These are phyloP conservation scores for Gynochthodes officinalis DNA, from an alignment of 257 asterid species.

Conservation along the genomic window DNA sequence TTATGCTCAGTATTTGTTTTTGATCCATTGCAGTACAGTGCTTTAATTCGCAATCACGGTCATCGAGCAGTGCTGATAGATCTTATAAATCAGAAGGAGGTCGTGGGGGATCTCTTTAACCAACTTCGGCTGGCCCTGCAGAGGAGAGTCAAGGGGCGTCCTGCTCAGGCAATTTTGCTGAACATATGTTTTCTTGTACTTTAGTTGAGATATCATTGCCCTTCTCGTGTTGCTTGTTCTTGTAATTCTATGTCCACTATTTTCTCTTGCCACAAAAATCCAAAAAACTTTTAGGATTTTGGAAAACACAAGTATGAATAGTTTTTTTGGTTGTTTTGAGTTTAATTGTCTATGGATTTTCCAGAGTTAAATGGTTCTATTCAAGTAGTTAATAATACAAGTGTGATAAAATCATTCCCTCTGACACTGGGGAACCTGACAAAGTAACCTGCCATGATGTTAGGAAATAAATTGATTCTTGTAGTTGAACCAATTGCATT, in stretches of 20 bases:
- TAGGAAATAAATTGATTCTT: neutral
- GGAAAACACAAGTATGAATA: too few species aligned
- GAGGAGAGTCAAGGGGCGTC: constrained; percentile 70
- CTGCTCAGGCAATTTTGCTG: constrained; percentile 64
- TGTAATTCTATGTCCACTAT: neutral
- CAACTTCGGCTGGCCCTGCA: constrained; percentile 92
- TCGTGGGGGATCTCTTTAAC: constrained; percentile 85
- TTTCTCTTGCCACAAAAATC: neutral
- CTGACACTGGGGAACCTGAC: neutral
- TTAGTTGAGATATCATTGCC: neutral
- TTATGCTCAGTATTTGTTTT: constrained; percentile 1
- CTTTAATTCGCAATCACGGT: constrained; percentile 58
- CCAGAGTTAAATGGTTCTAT: too few species aligned
- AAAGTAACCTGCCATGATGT: too few species aligned
- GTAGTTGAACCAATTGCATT: neutral
- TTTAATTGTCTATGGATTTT: neutral
- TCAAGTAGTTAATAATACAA: neutral
- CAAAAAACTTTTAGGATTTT: neutral
- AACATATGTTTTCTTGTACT: neutral
- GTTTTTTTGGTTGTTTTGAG: neutral
- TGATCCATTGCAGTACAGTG: constrained; percentile 61
- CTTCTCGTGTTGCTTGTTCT: neutral
- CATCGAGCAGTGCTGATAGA: constrained; percentile 68
- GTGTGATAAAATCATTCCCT: neutral
- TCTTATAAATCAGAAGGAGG: constrained; percentile 83